Conservation (phyloP, 2,329 filamentous ascomycete genomes). For the Neofusicoccum ribis region DNA sequence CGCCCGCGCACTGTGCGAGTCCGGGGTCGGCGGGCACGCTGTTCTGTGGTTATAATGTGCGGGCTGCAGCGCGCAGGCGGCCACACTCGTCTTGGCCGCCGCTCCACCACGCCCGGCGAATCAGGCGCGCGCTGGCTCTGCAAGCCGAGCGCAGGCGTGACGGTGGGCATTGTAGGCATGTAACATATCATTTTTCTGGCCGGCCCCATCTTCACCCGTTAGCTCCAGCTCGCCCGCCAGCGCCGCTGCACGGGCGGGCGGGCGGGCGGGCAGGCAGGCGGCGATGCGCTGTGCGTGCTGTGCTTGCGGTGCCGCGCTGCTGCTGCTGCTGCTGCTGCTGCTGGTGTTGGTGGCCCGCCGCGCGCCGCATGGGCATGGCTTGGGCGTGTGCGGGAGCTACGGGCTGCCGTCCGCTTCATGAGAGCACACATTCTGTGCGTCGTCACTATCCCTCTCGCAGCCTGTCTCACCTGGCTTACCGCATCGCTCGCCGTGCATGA, state of each 20-base stretch:
- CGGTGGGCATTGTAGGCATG: background rate
- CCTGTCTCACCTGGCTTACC: constrained; percentile 37
- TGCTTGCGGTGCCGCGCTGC: background rate
- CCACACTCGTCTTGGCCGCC: constrained; percentile 5
- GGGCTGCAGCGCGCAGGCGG: constrained; percentile 13
- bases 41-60: constrained; percentile 13
- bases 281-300: constrained; percentile 6
- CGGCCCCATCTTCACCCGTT: constrained; percentile 7
- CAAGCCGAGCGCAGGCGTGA: constrained; percentile 12
- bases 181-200: constrained; percentile 17
- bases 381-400: background rate
- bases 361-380: background rate
- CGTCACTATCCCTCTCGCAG: constrained; percentile 32
- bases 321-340: background rate
- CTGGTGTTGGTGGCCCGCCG: background rate
- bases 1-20: constrained; percentile 9
- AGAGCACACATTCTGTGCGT: constrained; percentile 29
- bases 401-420: background rate
- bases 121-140: constrained; percentile 3
- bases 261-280: background rate
- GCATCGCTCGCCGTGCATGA: constrained; percentile 41
- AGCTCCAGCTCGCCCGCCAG: background rate
- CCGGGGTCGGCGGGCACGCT: background rate
- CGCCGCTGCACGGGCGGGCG: background rate
- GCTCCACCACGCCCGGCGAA: constrained; percentile 15